These are phyloP conservation scores for Cadophora malorum DNA, from an alignment of 2,329 filamentous ascomycete species.

Conservation along the genomic window DNA sequence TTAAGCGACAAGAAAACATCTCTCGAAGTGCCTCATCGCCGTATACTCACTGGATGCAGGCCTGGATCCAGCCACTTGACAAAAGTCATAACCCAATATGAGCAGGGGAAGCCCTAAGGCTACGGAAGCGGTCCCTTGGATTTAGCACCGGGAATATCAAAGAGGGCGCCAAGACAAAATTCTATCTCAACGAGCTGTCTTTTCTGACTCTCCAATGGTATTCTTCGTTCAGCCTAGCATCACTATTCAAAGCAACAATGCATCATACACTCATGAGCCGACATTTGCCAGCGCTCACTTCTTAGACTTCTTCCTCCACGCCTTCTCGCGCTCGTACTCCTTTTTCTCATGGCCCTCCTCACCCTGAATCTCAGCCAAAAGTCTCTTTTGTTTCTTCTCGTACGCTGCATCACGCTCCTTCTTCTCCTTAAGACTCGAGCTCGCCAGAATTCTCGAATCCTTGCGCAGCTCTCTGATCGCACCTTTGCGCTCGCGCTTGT, in stretches of 20 bases:
- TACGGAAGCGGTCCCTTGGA: too few relatives aligned
- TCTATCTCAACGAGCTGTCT: too few relatives aligned
- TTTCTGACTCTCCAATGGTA: neutral
- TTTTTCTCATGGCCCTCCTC: slow-evolving; percentile 89
- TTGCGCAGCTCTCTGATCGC: slow-evolving; percentile 93
- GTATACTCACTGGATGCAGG: too few relatives aligned
- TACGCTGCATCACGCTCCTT: slow-evolving; percentile 92
- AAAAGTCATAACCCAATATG: too few relatives aligned
- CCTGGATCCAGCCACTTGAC: too few relatives aligned
- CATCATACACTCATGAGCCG: neutral
- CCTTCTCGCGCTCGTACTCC: slow-evolving; percentile 86
- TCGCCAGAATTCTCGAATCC: slow-evolving; percentile 91
- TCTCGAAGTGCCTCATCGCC: neutral
- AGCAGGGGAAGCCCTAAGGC: too few relatives aligned
- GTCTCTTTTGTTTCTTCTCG: slow-evolving; percentile 92
- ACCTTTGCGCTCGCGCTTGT: slow-evolving; percentile 95
- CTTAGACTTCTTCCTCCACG: slow-evolving; percentile 71
- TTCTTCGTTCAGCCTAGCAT: neutral
- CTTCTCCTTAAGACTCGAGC: slow-evolving; percentile 90
- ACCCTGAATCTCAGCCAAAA: slow-evolving; percentile 94
- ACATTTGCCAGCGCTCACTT: slow-evolving; percentile 44
- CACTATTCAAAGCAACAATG: neutral
- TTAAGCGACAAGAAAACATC: neutral
- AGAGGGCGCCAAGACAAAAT: too few relatives aligned
- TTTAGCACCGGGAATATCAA: too few relatives aligned